Base-by-base conservation (phyloP, 2,329 filamentous ascomycete species). In the Coniochaeta sp. region DNA sequence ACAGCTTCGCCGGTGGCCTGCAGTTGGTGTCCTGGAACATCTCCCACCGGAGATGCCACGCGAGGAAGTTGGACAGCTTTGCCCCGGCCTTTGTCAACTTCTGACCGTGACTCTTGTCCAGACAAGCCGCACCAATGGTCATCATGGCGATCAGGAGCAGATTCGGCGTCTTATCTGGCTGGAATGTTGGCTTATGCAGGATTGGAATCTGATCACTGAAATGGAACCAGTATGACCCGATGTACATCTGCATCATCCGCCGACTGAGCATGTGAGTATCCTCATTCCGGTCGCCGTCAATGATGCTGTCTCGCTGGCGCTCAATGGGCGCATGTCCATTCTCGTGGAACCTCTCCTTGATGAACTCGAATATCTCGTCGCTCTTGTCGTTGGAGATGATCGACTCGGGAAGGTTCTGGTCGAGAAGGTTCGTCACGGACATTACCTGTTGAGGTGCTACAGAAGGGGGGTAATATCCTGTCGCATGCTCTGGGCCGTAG, bases 161-260 rank as follows among this genome's bases (percentile, higher is more conserved):
- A 66, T 91, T 93, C 0, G 91, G 91, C 26, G 91, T 95, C 63
- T 87, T 89, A 69, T 96, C 91, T 0, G 93, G 89, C 5, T 87
- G 89, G 73, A 98, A 99, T 0, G 93, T 97, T 4, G 95, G 92
- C 69, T 93, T 91, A 74, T 99, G 95, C 56, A 98, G 79, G 62
- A 99, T 96, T 1, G 95, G 95, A 64, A 98, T 81, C 72, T 98
- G 95, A 59, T 93, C 89, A 72, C 95, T 96, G 69, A 97, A 96
- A 72, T 97, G 89, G 59, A 89, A 82, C 95, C 95, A 99, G 73
- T 96, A 99, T 1, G 92, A 96, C 12, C 87, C 84, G 65, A 96
- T 92, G 69, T 97, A 98, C 3, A 88, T 89, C 74, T 97, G 91
- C 89, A 98, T 96, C 91, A 96, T 97, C 68, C 89, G 86, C 67